Evolutionary conservation across 2,329 filamentous ascomycete genomes (phyloP).

Genomic region (Microdochium trichocladiopsis): DNA sequence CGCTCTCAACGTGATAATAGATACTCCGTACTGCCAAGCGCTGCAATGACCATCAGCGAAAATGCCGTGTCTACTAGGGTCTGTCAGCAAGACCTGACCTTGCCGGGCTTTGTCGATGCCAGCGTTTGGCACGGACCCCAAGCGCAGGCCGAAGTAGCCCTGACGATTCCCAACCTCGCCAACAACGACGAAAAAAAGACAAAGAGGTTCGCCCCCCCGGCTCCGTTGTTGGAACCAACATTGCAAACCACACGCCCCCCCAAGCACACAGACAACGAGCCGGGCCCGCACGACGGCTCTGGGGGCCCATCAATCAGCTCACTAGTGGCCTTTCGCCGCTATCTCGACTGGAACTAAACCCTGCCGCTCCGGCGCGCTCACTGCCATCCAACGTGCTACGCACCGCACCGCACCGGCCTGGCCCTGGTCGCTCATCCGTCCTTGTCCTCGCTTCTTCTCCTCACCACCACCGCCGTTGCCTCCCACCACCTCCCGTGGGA

Average conservation of each 20-base stretch:
- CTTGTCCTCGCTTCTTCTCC: slow-evolving; percentile 9
- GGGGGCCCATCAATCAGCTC: neutral
- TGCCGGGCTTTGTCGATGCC: too few relatives aligned
- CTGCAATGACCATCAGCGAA: too few relatives aligned
- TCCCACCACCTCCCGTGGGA: slow-evolving; percentile 19
- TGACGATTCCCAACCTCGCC: neutral
- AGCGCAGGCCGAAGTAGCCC: neutral
- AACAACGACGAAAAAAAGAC: neutral
- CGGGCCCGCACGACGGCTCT: neutral
- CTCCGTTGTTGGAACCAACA: neutral
- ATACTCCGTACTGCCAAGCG: too few relatives aligned
- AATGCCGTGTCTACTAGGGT: too few relatives aligned
- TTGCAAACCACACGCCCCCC: slow-evolving; percentile 6
- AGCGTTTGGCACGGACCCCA: too few relatives aligned
- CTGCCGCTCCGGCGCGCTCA: slow-evolving; percentile 4
- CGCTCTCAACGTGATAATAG: too few relatives aligned
- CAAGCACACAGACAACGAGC: neutral
- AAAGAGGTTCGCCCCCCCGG: neutral
- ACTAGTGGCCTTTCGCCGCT: neutral
- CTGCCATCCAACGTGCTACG: slow-evolving; percentile 11
- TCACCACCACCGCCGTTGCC: slow-evolving; percentile 9
- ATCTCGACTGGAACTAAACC: slow-evolving; percentile 1
- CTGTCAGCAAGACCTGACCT: too few relatives aligned
- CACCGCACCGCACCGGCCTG: slow-evolving; percentile 4
- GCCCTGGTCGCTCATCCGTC: slow-evolving; percentile 1